These are phyloP conservation scores for Thalassiosira delicatula DNA, from an alignment of 352 stramenopile species.

Conservation along the genomic window DNA sequence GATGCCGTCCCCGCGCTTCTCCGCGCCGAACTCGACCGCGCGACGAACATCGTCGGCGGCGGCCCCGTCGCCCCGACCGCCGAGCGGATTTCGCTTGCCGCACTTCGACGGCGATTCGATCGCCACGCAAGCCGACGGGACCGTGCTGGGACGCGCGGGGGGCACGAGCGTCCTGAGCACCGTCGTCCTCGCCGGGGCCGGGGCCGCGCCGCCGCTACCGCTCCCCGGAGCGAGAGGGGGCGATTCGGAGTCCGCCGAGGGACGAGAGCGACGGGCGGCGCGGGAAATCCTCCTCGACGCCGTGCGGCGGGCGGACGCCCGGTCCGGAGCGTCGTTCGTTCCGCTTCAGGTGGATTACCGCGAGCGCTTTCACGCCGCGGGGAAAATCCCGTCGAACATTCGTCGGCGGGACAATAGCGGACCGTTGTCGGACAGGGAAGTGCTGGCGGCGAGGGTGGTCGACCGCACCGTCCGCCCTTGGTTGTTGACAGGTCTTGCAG, in stretches of 20 bases:
- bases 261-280: background rate
- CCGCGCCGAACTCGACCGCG: too few relatives aligned
- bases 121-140: slow-evolving; percentile 39
- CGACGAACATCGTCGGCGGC: too few relatives aligned
- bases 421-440: slow-evolving; percentile 88
- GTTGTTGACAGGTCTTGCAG: slow-evolving; percentile 70
- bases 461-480: slow-evolving; percentile 92
- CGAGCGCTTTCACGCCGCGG: slow-evolving; percentile 85
- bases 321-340: slow-evolving; percentile 83
- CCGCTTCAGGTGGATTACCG: slow-evolving; percentile 94
- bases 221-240: background rate
- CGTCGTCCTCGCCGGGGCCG: slow-evolving; percentile 19
- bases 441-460: slow-evolving; percentile 90
- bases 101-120: slow-evolving; percentile 35
- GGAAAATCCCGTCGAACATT: slow-evolving; percentile 89
- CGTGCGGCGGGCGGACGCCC: slow-evolving; percentile 8
- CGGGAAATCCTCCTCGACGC: slow-evolving; percentile 16
- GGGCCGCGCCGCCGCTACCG: background rate
- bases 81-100: slow-evolving; percentile 13
- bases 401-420: slow-evolving; percentile 85
- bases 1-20: too few relatives aligned
- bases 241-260: background rate
- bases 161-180: slow-evolving; percentile 41
- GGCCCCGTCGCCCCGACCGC: too few relatives aligned
- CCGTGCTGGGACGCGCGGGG: slow-evolving; percentile 32